Evolutionary conservation across 352 stramenopile genomes (phyloP).

Genomic region (Blastocystis sp.): DNA sequence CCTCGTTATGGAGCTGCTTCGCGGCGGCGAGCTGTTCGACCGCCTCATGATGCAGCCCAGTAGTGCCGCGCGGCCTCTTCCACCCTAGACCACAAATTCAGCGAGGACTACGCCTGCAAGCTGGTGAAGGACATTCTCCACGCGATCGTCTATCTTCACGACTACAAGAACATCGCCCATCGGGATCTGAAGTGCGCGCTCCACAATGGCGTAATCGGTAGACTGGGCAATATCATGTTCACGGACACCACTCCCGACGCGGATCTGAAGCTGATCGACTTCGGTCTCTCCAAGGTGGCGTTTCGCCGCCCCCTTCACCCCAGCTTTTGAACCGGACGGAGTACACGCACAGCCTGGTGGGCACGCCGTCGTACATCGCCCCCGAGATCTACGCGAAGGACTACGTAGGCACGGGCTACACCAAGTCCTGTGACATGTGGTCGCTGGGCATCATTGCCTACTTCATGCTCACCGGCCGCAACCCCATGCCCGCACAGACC

Average conservation of each 20-base stretch:
- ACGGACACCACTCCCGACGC: conserved; percentile 46
- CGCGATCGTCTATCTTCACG: conserved; percentile 63
- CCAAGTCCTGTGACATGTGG: conserved; percentile 65
- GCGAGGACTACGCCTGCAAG: conserved; percentile 41
- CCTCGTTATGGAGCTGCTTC: conserved; percentile 61
- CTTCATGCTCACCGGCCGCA: conserved; percentile 53
- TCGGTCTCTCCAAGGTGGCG: conserved; percentile 60
- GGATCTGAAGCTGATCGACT: conserved; percentile 69
- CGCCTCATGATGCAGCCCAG: conserved; percentile 49
- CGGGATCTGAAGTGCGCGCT: conserved; percentile 48
- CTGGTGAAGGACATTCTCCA: conserved; percentile 60
- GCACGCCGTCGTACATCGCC: conserved; percentile 61
- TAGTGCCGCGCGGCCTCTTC: background rate
- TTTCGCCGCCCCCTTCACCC: background rate
- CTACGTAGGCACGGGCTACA: conserved; percentile 36
- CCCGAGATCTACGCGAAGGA: conserved; percentile 50
- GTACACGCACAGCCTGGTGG: conserved; percentile 54
- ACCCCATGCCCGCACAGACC: conserved; percentile 15
- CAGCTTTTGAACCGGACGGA: background rate
- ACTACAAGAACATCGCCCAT: conserved; percentile 68
- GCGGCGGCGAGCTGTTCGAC: conserved; percentile 57
- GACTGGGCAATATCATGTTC: conserved; percentile 65
- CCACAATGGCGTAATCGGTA: background rate
- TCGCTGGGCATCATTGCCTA: conserved; percentile 52
- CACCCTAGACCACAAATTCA: conserved; percentile 58